Base-by-base conservation (phyloP, 768 basidiomycete genomes). In the Sporobolomyces pararoseus region DNA sequence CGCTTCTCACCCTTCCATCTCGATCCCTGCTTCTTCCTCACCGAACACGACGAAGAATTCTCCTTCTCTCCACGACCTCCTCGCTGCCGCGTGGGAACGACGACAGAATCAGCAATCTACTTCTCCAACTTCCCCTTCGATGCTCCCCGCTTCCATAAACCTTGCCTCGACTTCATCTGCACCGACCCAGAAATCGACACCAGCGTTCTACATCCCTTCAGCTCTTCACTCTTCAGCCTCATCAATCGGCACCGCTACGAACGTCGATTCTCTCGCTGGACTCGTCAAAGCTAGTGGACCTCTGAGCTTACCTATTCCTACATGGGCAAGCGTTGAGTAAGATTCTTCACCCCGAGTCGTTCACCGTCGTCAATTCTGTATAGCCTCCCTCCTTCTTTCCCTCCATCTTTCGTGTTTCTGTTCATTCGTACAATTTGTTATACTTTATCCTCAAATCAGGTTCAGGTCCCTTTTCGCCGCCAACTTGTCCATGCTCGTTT, bases 181-280 rank as follows among this genome's bases (percentile, higher is more conserved):
- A 2, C 23, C 58, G 25, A 4, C 27, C 5, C 34, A 25, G 58
- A 60, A 61, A 32, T 21, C 2, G 32, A 61, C 59, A n/a, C 66
- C 66, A 21, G 66, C 66, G 44, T 68, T 68, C 61, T 68, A 68
- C 35, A 68, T 68, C 37, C 66, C 66, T 44, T 47, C 59, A 19
- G 46, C 59, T 23, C 13, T 61, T 3, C 59, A 61, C n/a, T 47
- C 44, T 27, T 49, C 44, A 21, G 59, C 59, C 19, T 21, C 44
- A 5, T 46, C 49, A 47, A 61, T 61, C 32, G 59, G 59, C 2
- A 61, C 59, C 4, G 29, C 27, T 9, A 61, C 59, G 14, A 61
- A 47, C 46, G 59, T 61, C 46, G 59, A 61, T 27, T n/a, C 44
- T 7, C 44, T 27, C 29, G 59, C 59, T 23, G 46, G 44, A n/a